A percentile compares a stretch with the other conserved stretches of the same genome.
Conservation (phyloP, 176 grass and related monocot species). For the Leersia perrieri region DNA sequence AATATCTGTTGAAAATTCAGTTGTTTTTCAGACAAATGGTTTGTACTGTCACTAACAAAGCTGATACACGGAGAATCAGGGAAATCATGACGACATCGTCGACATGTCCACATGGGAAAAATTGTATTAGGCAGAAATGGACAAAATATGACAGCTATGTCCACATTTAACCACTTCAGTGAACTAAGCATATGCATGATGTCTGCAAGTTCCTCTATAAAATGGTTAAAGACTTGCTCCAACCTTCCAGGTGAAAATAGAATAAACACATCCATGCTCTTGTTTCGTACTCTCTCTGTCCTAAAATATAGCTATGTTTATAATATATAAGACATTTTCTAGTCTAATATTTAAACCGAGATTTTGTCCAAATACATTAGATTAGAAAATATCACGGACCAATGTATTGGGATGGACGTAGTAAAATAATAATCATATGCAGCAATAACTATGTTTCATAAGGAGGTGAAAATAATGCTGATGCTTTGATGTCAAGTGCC, state of each 20-base stretch:
- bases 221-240: neutral
- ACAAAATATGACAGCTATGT: neutral
- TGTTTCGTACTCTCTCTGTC: no score
- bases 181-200: neutral
- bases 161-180: constrained; percentile 1
- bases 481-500: neutral
- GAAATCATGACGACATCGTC: neutral
- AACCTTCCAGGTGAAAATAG: neutral
- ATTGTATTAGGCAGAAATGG: neutral
- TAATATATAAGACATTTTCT: no score
- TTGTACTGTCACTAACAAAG: neutral
- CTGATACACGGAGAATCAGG: neutral
- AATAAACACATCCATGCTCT: neutral
- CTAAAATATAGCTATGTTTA: no score
- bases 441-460: neutral
- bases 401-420: no score
- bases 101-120: no score
- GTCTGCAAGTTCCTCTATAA: neutral
- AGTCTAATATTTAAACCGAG: no score
- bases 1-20: constrained; percentile 46
- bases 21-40: neutral
- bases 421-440: neutral
- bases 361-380: no score
- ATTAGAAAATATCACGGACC: no score
- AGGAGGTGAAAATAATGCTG: neutral